Base-by-base conservation (phyloP, 2,329 filamentous ascomycete species). In the Penicillium crustosum region DNA sequence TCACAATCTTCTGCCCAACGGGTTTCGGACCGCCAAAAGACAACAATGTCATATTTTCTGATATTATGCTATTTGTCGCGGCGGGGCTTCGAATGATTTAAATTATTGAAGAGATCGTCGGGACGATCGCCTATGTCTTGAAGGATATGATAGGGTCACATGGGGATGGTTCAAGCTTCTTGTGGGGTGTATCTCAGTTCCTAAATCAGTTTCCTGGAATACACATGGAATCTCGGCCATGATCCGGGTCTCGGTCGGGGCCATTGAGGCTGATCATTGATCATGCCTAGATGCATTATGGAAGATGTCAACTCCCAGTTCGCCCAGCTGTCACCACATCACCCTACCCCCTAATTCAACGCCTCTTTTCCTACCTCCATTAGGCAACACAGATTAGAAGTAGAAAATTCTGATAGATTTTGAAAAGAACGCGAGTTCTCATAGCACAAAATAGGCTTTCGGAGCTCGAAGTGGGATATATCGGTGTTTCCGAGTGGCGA, bases 91-190 rank as follows among this genome's bases (percentile, higher is more conserved):
- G 8, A 31, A 25, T 50, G 19, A 53, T 58, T 23, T 38, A 44
- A 60, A 61, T 59, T 63, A 63, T 59, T 60, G 58, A 50, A 49
- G 52, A 55, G 61, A 65, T 66, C 61, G 53, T 51, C 63, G 35
- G 33, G 21, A 45, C 49, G 61, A 65, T 66, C 63, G 36, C 29
- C 50, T 38, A 42, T 35, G 43, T n/a, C 31, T 35, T 51, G 10
- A 53, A 45, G 29, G 44, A 57, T 51, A 23, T 49, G 47, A 52
- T 55, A 57, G 53, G 35, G 39, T 44, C 10, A 21, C 13, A 53
- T 39, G 36, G 41, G 41, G 35, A 33, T 49, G 43, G 41, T 44
- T 29, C 45, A 60, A 63, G 57, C 57, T 62, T 58, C 41, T 57
- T 58, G 50, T 65, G 59, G 63, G 51, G 44, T 33, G 4, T 44